Conservation (phyloP, 495 filamentous ascomycete species). For the Ramalina peruviana region DNA sequence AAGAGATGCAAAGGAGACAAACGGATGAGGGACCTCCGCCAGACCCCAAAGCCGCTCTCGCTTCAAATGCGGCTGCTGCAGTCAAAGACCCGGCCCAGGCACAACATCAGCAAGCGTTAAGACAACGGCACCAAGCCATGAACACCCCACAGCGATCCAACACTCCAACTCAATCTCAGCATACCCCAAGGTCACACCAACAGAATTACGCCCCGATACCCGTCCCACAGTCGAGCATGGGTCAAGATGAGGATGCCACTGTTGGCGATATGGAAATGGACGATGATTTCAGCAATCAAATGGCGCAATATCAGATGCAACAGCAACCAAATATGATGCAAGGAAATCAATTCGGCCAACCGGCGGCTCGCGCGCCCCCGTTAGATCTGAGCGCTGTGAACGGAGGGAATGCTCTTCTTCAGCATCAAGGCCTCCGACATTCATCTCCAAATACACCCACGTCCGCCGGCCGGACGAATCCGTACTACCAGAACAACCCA, state of each 20-base stretch:
- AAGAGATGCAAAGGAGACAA: conserved; percentile 41
- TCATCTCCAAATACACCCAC: conserved; percentile 82
- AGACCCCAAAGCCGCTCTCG: conserved; percentile 42
- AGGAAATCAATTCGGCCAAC: conserved; percentile 53
- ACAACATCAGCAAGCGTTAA: conserved; percentile 27
- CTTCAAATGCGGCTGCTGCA: conserved; percentile 34
- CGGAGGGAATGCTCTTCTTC: conserved; percentile 42
- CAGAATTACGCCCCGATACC: conserved; percentile 13
- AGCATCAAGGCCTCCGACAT: conserved; percentile 66
- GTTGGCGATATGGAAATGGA: conserved; percentile 97
- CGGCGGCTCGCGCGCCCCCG: conserved; percentile 43
- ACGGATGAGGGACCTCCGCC: conserved; percentile 32
- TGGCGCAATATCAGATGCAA: conserved; percentile 38
- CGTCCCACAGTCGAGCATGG: conserved; percentile 28
- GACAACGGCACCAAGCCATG: conserved; percentile 28
- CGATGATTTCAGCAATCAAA: conserved; percentile 33
- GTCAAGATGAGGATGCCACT: conserved; percentile 54
- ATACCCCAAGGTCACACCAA: conserved; percentile 14
- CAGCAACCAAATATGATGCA: conserved; percentile 21
- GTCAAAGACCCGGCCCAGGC: conserved; percentile 32
- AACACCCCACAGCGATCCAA: conserved; percentile 20
- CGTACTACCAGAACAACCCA: conserved; percentile 75
- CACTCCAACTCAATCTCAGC: conserved; percentile 17
- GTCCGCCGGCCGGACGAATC: conserved; percentile 45
- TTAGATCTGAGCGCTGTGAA: conserved; percentile 46